Base-by-base conservation (phyloP, 352 stramenopile genomes). In the Phytophthora colocasiae region DNA sequence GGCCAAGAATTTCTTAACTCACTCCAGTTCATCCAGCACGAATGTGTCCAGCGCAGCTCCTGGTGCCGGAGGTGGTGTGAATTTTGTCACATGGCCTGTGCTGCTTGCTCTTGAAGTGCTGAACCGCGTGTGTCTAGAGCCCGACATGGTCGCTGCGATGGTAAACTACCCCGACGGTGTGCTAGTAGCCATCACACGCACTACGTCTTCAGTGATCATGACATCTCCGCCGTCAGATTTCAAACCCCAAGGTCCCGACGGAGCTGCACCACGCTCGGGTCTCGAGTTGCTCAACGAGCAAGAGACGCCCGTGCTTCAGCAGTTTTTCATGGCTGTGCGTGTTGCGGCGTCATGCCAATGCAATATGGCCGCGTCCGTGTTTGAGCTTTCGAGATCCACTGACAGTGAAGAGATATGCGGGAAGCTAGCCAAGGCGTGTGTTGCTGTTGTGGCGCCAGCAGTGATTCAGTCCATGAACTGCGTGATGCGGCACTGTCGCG, bases 21-120 rank as follows among this genome's bases (percentile, higher is more conserved):
- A 86, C 55, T 69, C 73, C 5, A 66, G 64, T n/a, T 79, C 71
- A 0, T 75, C 67, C 8, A 75, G 17, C 22, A 22, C 24, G 8
- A 77, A 68, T 51, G 32, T 52, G 10, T 70, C 63, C 11, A 73
- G 24, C 50, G 17, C 65, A 29, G 15, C 56, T 7, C 38, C 36
- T 9, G 38, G 43, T n/a, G 19, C 19, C 41, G 51, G 58, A 22
- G 66, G 67, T 36, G 73, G 66, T 36, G 71, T 85, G 9, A 94
- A 82, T 66, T 96, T 87, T 29, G 88, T 96, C 44, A 94, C 88
- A 29, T 96, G 88, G 88, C 87, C 83, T 2, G 88, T 95, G 10
- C 52, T 96, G 15, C 57, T 96, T 10, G 78, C 86, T 11, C 77
- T 96, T 3, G 88, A 96, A 76, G 88, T 96, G 29, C 62, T 96